These are phyloP conservation scores for Metarhizium guizhouense DNA, from an alignment of 2,329 filamentous ascomycete species.

Conservation along the genomic window DNA sequence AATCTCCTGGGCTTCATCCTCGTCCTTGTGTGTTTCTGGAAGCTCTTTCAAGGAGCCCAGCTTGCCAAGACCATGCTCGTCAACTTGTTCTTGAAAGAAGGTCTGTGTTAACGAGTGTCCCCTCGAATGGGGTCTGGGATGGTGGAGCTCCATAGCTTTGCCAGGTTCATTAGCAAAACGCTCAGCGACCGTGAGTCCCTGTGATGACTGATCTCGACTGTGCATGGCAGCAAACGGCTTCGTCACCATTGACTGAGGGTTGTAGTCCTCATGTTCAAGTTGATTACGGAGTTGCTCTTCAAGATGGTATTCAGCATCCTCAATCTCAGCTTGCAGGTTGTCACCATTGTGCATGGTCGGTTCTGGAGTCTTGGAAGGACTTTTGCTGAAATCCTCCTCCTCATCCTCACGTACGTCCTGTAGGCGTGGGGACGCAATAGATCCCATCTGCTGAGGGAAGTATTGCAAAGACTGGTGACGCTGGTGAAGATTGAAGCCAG, in stretches of 20 bases:
- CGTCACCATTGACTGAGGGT: conserved; percentile 38
- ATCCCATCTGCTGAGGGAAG: conserved; percentile 44
- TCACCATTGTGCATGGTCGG: conserved; percentile 42
- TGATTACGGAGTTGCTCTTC: conserved; percentile 73
- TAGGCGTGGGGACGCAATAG: conserved; percentile 50
- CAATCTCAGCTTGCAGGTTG: conserved; percentile 76
- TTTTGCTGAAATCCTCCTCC: conserved; percentile 47
- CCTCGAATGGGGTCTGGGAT: conserved; percentile 65
- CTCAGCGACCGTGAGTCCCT: conserved; percentile 38
- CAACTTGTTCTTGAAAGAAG: conserved; percentile 39
- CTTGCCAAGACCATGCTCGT: conserved; percentile 29
- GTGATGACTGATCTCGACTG: conserved; percentile 37
- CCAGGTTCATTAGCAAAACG: conserved; percentile 45
- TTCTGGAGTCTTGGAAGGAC: conserved; percentile 46
- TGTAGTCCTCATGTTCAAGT: conserved; percentile 70
- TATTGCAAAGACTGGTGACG: conserved; percentile 53
- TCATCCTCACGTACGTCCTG: conserved; percentile 69
- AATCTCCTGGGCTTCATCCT: conserved; percentile 52
- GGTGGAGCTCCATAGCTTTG: conserved; percentile 53
- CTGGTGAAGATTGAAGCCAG: conserved; percentile 38
- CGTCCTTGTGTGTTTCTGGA: conserved; percentile 28
- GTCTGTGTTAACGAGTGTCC: conserved; percentile 63
- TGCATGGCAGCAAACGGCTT: conserved; percentile 24
- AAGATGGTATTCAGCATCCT: conserved; percentile 77
- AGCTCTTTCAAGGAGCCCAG: conserved; percentile 32